Evolutionary conservation across 2,329 filamentous ascomycete species (phyloP).

Genomic region (Trichoderma brevicompactum): DNA sequence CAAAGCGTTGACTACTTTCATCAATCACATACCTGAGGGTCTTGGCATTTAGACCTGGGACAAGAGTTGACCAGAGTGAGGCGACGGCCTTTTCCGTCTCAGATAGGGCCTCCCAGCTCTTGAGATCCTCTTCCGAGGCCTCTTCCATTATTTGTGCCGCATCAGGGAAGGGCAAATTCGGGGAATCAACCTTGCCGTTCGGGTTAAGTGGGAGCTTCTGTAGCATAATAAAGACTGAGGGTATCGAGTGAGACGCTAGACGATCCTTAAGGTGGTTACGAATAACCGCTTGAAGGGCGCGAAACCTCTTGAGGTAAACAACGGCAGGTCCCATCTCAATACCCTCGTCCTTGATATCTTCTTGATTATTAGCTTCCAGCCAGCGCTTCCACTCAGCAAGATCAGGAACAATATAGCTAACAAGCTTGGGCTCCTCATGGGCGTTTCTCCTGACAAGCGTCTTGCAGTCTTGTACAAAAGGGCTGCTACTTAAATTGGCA

Average conservation of each 20-base stretch:
- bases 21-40: slow-evolving; percentile 52
- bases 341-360: slow-evolving; percentile 60
- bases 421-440: slow-evolving; percentile 74
- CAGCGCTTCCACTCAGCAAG: slow-evolving; percentile 71
- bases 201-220: slow-evolving; percentile 63
- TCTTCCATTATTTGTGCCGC: slow-evolving; percentile 62
- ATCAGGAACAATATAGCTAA: slow-evolving; percentile 88
- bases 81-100: slow-evolving; percentile 58
- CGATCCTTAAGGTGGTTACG: slow-evolving; percentile 72
- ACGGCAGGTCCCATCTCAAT: slow-evolving; percentile 49
- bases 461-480: slow-evolving; percentile 79
- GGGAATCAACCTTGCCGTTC: slow-evolving; percentile 80
- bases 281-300: slow-evolving; percentile 54
- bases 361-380: slow-evolving; percentile 57
- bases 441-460: slow-evolving; percentile 67
- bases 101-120: slow-evolving; percentile 57
- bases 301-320: slow-evolving; percentile 52
- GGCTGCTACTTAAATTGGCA: slow-evolving; percentile 74
- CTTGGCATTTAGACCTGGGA: slow-evolving; percentile 68
- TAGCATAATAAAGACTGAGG: slow-evolving; percentile 43
- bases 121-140: slow-evolving; percentile 43
- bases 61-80: slow-evolving; percentile 62
- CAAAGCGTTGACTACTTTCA: slow-evolving; percentile 8
- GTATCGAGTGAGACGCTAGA: slow-evolving; percentile 43
- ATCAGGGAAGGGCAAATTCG: slow-evolving; percentile 79